These are phyloP conservation scores for Hygrophila difformis DNA, from an alignment of 257 asterid genomes.

Conservation along the genomic window DNA sequence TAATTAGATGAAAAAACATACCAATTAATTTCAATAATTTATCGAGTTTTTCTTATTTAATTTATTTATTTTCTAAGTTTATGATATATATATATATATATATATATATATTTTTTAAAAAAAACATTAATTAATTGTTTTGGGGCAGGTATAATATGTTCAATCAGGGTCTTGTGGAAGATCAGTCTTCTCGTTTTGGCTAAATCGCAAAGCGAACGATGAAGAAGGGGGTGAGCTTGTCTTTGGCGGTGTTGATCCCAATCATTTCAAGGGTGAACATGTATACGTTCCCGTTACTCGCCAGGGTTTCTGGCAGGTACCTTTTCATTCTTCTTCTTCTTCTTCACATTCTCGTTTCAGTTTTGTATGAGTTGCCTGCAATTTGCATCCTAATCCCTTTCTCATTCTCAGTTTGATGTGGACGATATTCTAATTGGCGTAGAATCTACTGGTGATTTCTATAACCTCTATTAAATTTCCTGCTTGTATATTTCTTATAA, in stretches of 20 bases:
- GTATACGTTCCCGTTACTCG: conserved; percentile 4
- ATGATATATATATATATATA: too few species aligned
- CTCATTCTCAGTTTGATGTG: conserved; percentile 58
- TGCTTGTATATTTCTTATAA: neutral
- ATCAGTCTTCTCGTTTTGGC: conserved; percentile 13
- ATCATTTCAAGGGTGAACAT: conserved; percentile 8
- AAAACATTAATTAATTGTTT: too few species aligned
- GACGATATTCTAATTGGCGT: conserved; percentile 73
- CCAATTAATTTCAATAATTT: too few species aligned
- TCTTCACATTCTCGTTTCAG: too few species aligned
- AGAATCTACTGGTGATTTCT: conserved; percentile 58
- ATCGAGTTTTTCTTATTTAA: too few species aligned
- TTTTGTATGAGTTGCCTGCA: too few species aligned
- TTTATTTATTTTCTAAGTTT: too few species aligned
- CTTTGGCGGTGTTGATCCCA: conserved; percentile 14
- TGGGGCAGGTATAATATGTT: conserved; percentile 11
- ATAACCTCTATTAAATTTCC: conserved; percentile 1
- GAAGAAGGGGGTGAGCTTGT: conserved; percentile 11
- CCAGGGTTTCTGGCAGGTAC: conserved; percentile 14
- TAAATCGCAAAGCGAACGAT: neutral
- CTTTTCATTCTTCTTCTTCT: too few species aligned
- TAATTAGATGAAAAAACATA: too few species aligned
- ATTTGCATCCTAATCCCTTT: conserved; percentile 7
- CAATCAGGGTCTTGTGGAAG: conserved; percentile 10
- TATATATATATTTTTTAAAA: too few species aligned